Base-by-base conservation (phyloP, 352 stramenopile genomes). In the Pythium utonaiense region DNA sequence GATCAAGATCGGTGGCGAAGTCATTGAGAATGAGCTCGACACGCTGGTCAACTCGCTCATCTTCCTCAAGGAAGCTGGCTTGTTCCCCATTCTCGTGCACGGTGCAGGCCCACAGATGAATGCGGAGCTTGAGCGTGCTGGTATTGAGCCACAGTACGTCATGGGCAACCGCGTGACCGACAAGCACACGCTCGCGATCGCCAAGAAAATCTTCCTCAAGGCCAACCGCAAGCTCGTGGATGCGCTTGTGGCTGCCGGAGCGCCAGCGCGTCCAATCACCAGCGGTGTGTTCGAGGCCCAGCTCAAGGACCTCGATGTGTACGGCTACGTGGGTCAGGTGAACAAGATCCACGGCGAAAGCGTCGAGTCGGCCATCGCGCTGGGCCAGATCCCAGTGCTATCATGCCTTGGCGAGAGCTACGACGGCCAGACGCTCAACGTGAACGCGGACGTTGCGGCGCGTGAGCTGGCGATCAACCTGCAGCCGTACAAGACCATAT, bases 91-190 rank as follows among this genome's bases (percentile, higher is more conserved):
- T 44, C 61, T 96, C 14, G 87, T 96, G 60, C 88, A 96, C 56
- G 88, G 88, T 54, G 88, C 86, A 13, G 88, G 88, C 6, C 88
- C 88, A 45, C 88, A 96, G 64, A 93, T 96, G 86, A 96, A 96
- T 64, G 84, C 80, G 19, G 85, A 95, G 67, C 75, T 96, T 25
- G 74, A 72, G 27, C 73, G 76, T 30, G 69, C 85, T n/a, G 85
- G 84, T 42, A 74, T 96, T 19, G 87, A 96, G 56, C 87, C 88
- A 30, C 72, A 93, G 55, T 96, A 96, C 74, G 84, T 96, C 33
- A 75, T 80, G 40, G 88, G 88, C 57, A 93, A 91, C 68, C 85
- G 88, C 44, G 86, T 96, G 49, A 96, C 88, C 9, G 85, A 96
- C 76, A 80, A 86, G 53, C 76, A 81, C 56, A 96, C 86, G 58